Evolutionary conservation across 805 yeast genomes (phyloP).

Genomic region (Cyberlindnera nakhonratchasimensis): DNA sequence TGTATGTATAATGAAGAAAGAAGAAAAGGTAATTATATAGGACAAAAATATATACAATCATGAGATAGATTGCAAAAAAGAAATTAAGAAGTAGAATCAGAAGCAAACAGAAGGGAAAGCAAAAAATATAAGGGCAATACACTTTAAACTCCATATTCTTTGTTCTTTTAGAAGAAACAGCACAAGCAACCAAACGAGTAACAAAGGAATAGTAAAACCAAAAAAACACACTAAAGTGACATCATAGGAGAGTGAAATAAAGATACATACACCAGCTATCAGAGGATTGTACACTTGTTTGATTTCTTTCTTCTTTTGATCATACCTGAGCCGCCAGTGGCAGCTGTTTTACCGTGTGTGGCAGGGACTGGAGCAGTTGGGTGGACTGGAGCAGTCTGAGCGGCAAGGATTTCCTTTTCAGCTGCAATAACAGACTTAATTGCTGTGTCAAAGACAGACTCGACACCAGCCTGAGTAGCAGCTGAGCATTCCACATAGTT

Average conservation of each 20-base stretch:
- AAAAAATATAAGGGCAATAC: no score
- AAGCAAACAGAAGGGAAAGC: no score
- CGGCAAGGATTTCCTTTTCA: conserved; percentile 17
- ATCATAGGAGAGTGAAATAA: not conserved
- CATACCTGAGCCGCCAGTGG: conserved; percentile 2
- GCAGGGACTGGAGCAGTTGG: not conserved
- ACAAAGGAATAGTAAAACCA: not conserved
- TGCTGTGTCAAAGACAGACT: conserved; percentile 80
- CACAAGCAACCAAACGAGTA: no score
- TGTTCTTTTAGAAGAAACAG: no score
- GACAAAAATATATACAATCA: no score
- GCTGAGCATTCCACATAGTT: conserved; percentile 88
- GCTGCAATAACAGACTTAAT: conserved; percentile 57
- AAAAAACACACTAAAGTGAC: not conserved
- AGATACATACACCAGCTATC: not conserved
- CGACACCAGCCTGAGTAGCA: conserved; percentile 81
- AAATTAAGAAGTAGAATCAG: no score
- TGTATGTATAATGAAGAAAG: no score
- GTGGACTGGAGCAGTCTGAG: not conserved
- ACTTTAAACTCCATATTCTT: no score
- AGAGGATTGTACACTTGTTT: conserved; percentile 11
- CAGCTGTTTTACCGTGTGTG: conserved; percentile 4
- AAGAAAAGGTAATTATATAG: no score
- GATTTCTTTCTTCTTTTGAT: conserved; percentile 14
- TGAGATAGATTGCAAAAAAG: no score